These are phyloP conservation scores for Boletus patriciae DNA, from an alignment of 768 basidiomycete species.

Conservation along the genomic window DNA sequence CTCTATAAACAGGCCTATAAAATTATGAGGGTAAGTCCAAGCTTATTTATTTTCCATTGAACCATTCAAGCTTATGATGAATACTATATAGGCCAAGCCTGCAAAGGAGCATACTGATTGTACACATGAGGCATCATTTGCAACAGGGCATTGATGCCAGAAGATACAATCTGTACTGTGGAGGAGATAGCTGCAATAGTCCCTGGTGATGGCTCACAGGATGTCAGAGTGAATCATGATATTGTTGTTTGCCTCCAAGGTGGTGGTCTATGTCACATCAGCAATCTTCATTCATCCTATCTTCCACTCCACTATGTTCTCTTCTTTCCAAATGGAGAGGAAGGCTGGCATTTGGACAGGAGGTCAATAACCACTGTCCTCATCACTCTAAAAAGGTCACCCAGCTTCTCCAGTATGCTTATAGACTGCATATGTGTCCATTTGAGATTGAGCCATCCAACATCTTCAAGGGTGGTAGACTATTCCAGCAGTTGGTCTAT, in stretches of 20 bases:
- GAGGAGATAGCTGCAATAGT: conserved; percentile 46
- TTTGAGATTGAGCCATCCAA: conserved; percentile 13
- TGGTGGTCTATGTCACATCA: conserved; percentile 28
- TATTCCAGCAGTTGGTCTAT: conserved; percentile 47
- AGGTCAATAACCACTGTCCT: not conserved
- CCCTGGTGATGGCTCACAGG: conserved; percentile 31
- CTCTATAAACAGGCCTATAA: conserved; percentile 36
- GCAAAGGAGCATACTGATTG: conserved; percentile 13
- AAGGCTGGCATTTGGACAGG: conserved; percentile 36
- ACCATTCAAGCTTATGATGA: not conserved
- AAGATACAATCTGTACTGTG: conserved; percentile 42
- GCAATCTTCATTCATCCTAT: conserved; percentile 38
- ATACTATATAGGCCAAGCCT: conserved; percentile 9
- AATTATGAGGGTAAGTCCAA: conserved; percentile 18
- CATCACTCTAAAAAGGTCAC: conserved; percentile 27
- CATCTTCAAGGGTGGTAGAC: conserved; percentile 37
- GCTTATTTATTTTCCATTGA: not conserved
- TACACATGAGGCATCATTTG: conserved; percentile 7
- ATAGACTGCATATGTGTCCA: conserved; percentile 29
- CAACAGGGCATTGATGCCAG: conserved; percentile 28
- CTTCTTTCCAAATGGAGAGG: conserved; percentile 41
- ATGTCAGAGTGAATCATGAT: conserved; percentile 24
- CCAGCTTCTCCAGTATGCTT: conserved; percentile 31
- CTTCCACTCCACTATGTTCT: conserved; percentile 43
- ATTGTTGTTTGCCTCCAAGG: conserved; percentile 33